These are phyloP conservation scores for Linnemannia schmuckeri DNA, from an alignment of 192 early-diverging fungal species.

Conservation along the genomic window DNA sequence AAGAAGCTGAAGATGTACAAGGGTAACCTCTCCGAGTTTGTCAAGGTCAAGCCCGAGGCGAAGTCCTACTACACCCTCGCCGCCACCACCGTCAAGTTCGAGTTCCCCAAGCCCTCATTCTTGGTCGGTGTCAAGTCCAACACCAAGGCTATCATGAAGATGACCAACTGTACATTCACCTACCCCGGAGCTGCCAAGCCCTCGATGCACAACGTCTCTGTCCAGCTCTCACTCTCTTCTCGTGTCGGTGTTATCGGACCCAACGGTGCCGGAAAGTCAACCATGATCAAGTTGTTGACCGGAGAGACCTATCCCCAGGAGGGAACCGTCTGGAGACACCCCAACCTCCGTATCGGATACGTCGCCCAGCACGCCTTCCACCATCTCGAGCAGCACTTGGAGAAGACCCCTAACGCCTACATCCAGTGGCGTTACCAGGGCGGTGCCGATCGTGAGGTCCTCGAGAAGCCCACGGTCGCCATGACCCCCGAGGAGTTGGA, in stretches of 20 bases:
- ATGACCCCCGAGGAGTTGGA: constrained; percentile 72
- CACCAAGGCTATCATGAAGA: constrained; percentile 84
- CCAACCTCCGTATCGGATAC: constrained; percentile 87
- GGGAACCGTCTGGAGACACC: constrained; percentile 86
- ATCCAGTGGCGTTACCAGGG: constrained; percentile 86
- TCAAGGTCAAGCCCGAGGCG: constrained; percentile 82
- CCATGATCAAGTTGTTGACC: constrained; percentile 77
- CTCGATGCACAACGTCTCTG: constrained; percentile 70
- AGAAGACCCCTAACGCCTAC: constrained; percentile 64
- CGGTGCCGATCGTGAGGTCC: constrained; percentile 83
- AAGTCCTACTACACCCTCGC: constrained; percentile 82
- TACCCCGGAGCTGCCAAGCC: constrained; percentile 78
- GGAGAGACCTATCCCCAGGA: constrained; percentile 79
- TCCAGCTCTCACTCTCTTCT: constrained; percentile 77
- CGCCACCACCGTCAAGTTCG: constrained; percentile 73
- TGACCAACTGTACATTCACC: constrained; percentile 75
- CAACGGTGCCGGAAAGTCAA: constrained; percentile 63
- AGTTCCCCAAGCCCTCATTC: constrained; percentile 81
- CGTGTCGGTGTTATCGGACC: constrained; percentile 86
- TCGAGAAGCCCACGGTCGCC: constrained; percentile 81
- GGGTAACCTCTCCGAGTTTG: constrained; percentile 86
- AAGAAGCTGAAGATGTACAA: constrained; percentile 84
- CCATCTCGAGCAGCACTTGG: constrained; percentile 86
- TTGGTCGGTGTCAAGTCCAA: constrained; percentile 80
- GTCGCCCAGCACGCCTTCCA: constrained; percentile 92